Percentiles rank a stretch among this genome's conserved stretches.
Evolutionary conservation across 176 grass and related monocot genomes (phyloP).

Genomic region (Melocanna baccifera): DNA sequence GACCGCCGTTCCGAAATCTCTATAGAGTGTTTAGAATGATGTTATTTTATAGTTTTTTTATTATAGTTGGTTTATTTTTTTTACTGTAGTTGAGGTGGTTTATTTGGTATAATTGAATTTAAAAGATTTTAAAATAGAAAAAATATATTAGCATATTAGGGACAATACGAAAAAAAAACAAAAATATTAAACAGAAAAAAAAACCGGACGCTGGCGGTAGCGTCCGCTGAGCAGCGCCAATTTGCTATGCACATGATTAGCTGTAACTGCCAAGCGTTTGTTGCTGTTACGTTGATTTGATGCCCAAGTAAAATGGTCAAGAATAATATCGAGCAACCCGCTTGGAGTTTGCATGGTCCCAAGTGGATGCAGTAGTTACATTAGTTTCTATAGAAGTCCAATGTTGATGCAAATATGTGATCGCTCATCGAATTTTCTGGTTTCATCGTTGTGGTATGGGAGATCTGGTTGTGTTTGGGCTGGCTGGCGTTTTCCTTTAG

Average conservation of each 20-base stretch:
- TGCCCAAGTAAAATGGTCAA: background rate
- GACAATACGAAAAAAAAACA: too few species aligned
- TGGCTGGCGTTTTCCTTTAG: background rate
- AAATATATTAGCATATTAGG: too few species aligned
- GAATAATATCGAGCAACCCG: background rate
- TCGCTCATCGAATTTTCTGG: background rate
- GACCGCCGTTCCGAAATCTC: background rate
- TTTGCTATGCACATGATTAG: background rate
- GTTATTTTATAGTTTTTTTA: too few species aligned
- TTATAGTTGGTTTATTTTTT: too few species aligned
- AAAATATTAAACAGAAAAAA: too few species aligned
- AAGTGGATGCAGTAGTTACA: background rate
- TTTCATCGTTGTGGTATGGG: background rate
- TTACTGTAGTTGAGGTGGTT: too few species aligned
- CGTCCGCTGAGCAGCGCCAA: too few species aligned
- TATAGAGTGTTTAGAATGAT: too few species aligned
- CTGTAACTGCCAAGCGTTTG: background rate
- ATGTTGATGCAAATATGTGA: background rate
- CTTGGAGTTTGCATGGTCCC: background rate
- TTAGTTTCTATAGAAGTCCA: background rate
- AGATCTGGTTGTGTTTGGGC: background rate
- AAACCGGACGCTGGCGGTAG: too few species aligned
- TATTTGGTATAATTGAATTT: too few species aligned
- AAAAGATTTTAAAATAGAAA: too few species aligned
- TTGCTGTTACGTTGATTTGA: background rate